Evolutionary conservation across 306 rosid species (phyloP).

Genomic region (Quercus variabilis): DNA sequence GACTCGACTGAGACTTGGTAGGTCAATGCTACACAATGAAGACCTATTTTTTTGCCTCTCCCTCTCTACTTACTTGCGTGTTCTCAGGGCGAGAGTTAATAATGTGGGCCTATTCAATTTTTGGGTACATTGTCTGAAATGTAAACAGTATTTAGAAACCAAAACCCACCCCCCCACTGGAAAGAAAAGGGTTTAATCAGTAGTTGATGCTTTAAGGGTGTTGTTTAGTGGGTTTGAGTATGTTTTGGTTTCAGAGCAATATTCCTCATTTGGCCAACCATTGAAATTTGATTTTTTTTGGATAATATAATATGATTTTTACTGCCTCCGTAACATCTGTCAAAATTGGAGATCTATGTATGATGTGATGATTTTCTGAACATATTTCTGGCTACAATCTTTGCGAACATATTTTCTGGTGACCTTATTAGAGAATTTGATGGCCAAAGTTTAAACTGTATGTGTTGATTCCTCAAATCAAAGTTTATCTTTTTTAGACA

Average conservation of each 20-base stretch:
- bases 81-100: too few species aligned
- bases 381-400: background rate
- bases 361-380: background rate
- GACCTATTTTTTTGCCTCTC: background rate
- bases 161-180: background rate
- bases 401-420: background rate
- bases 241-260: background rate
- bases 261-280: background rate
- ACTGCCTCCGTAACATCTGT: background rate
- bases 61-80: background rate
- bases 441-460: background rate
- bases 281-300: background rate
- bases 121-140: background rate
- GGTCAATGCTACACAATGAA: background rate
- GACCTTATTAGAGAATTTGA: background rate
- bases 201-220: background rate
- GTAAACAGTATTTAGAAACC: background rate
- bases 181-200: background rate
- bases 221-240: background rate
- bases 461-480: background rate
- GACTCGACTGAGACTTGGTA: background rate
- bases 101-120: background rate
- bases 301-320: background rate
- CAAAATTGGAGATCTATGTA: background rate
- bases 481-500: background rate